phyloP scores from a whole-genome alignment of 2,329 filamentous ascomycete species.

The Aspergillus alliaceus region DNA sequence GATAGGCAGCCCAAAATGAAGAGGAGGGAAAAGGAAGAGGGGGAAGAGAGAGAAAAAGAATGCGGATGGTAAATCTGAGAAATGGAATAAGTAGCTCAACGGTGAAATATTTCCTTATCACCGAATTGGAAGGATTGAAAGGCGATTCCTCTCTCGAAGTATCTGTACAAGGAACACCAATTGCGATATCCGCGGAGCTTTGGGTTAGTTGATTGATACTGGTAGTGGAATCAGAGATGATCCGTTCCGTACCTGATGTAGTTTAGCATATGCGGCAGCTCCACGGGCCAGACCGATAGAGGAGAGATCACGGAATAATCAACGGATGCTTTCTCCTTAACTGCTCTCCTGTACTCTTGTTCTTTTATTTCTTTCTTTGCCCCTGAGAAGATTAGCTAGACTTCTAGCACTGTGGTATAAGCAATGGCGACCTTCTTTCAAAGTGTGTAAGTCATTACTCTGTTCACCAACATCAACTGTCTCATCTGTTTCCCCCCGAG shows the following conservation, averaged over 20 bases:
- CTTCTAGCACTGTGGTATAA: constrained; percentile 4
- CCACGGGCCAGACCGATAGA: constrained; percentile 21
- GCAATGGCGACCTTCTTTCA: constrained; percentile 52
- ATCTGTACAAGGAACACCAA: background rate
- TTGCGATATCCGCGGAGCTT: constrained; percentile 7
- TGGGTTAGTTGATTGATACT: background rate
- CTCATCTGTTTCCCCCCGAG: constrained; percentile 21
- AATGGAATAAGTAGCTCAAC: background rate
- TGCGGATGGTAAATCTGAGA: background rate
- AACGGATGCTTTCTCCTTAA: constrained; percentile 3
- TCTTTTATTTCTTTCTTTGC: constrained; percentile 1
- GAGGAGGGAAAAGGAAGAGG: too few species aligned
- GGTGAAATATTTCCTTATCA: too few species aligned
- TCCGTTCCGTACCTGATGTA: constrained; percentile 24
- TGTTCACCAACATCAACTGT: constrained; percentile 7
- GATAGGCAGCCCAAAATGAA: too few species aligned
- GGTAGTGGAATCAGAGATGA: constrained; percentile 19
- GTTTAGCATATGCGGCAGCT: constrained; percentile 21
- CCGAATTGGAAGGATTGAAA: too few species aligned
- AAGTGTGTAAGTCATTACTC: constrained; percentile 46
- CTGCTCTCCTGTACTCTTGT: constrained; percentile 1
- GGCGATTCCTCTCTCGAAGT: too few species aligned
- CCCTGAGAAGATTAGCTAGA: background rate
- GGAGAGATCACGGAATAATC: constrained; percentile 8
- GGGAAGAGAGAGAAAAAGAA: too few species aligned